Evolutionary conservation across 2,329 filamentous ascomycete species (phyloP).

Genomic region (Apiospora arundinis): DNA sequence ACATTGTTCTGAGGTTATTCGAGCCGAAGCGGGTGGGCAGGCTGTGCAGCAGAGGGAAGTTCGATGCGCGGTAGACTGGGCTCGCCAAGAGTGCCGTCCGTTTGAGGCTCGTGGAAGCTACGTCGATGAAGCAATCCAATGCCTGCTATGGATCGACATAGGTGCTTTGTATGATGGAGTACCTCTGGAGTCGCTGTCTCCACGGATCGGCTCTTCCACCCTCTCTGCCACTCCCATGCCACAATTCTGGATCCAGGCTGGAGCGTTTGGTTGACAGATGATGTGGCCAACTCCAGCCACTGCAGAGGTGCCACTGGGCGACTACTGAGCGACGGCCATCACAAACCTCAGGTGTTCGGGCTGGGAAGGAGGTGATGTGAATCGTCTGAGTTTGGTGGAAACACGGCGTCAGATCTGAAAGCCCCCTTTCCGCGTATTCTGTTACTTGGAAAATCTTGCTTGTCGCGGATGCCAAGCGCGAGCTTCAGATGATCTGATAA

Average conservation of each 20-base stretch:
- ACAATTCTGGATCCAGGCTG: neutral
- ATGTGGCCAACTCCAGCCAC: slow-evolving; percentile 8
- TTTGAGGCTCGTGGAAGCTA: slow-evolving; percentile 16
- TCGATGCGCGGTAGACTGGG: slow-evolving; percentile 11
- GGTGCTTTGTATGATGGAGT: neutral
- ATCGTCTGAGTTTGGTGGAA: slow-evolving; percentile 13
- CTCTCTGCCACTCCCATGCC: neutral
- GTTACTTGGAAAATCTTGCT: slow-evolving; percentile 10
- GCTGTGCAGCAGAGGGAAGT: neutral
- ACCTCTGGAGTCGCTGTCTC: neutral
- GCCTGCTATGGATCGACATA: slow-evolving; percentile 6
- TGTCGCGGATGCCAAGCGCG: slow-evolving; percentile 1
- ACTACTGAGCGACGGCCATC: neutral
- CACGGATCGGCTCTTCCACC: slow-evolving; percentile 1
- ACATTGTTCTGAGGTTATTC: slow-evolving; percentile 10
- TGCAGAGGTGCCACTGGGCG: neutral
- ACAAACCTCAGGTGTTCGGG: neutral
- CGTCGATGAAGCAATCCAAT: slow-evolving; percentile 19
- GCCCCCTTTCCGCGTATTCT: neutral
- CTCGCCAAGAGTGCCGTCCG: slow-evolving; percentile 13
- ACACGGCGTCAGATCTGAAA: neutral
- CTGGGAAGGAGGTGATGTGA: neutral
- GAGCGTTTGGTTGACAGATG: neutral
- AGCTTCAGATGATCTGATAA: slow-evolving; percentile 11
- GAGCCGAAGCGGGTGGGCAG: slow-evolving; percentile 1